Percentiles rank a stretch among this genome's conserved stretches.
phyloP scores from a whole-genome alignment of 805 yeast species.

The Yueomyces sinensis region DNA sequence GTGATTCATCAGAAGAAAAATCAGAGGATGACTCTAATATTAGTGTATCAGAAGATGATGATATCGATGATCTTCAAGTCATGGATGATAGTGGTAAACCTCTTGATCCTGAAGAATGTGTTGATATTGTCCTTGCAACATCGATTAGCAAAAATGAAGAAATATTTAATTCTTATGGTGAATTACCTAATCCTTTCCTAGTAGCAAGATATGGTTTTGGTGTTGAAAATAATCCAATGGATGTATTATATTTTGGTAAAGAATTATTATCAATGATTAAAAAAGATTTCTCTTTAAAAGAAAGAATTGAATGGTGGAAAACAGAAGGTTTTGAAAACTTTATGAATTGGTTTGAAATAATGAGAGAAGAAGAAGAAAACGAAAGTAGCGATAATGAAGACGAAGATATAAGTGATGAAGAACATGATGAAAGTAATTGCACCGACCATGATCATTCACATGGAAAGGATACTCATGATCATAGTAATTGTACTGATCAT shows the following conservation, averaged over 20 bases:
- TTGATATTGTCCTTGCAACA: conserved; percentile 48
- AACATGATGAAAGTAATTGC: conserved; percentile 3
- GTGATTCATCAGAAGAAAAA: conserved; percentile 2
- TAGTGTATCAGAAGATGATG: conserved; percentile 7
- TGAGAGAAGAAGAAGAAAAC: conserved; percentile 5
- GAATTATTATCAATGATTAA: conserved; percentile 7
- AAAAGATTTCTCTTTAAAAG: conserved; percentile 4
- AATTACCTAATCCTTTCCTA: conserved; percentile 48
- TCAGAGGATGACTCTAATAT: conserved; percentile 5
- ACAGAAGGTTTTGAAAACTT: conserved; percentile 8
- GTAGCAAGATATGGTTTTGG: conserved; percentile 74
- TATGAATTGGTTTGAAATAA: conserved; percentile 7
- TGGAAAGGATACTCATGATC: conserved; percentile 3
- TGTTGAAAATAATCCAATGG: conserved; percentile 38
- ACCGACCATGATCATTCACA: conserved; percentile 2
- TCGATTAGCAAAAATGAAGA: conserved; percentile 40
- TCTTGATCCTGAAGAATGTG: conserved; percentile 17
- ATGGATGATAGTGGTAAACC: conserved; percentile 5
- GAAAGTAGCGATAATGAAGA: conserved; percentile 9
- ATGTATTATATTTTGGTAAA: conserved; percentile 41
- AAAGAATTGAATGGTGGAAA: conserved; percentile 16
- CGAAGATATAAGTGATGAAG: conserved; percentile 5
- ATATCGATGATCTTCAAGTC: conserved; percentile 13
- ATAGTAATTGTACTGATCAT: conserved; percentile 2
- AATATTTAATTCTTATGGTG: conserved; percentile 76